Evolutionary conservation across 1,284 basidiomycete genomes (phyloP), one percentile per base, ranked within the genome.

Genomic region (Ustilago vetiveriae): DNA sequence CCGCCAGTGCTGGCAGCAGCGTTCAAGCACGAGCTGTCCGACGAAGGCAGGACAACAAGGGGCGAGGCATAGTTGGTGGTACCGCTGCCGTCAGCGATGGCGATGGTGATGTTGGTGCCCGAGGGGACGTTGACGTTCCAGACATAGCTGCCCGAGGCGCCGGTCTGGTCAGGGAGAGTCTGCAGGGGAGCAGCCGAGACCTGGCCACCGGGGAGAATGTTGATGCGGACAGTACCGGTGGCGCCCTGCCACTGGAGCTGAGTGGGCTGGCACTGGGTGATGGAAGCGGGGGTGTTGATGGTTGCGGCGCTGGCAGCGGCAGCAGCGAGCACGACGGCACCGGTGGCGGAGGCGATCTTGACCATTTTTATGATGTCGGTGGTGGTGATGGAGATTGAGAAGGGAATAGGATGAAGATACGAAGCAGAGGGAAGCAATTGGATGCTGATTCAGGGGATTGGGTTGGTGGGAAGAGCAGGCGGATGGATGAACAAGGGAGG

Each of bases 101-200:
- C 60, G 35, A 83, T 57, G 47, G 80, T 82, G 50, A 81, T 65
- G 41, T 60, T 59, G 36, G 79, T 80, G 37, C 80, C 80, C 5
- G 72, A 47, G 38, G 75, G 46, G 37, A 82, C 27, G 72, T 81
- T 71, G 56, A 81, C 78, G 41, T 42, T 74, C 82, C 81, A 82
- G 45, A 59, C 73, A 62, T 69, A 78, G 36, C 40, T 41, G 42
- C 67, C 66, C 24, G 64, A 64, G 26, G 63, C 29, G 40, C 68
- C 68, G n/a, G 50, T 39, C 59, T 78, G 75, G 47, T 57, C 22
- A 27, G 76, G 70, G 21, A 81, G 54, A 16, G 47, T 41, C 19
- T 24, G 30, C 37, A 80, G 40, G 22, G 78, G 72, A 23, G 69
- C 46, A 19, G 78, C 76, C 22, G 69, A 52, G 22, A 63, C 55